Base-by-base conservation (phyloP, 148 eudicot genomes). In the Fallopia convolvulus region DNA sequence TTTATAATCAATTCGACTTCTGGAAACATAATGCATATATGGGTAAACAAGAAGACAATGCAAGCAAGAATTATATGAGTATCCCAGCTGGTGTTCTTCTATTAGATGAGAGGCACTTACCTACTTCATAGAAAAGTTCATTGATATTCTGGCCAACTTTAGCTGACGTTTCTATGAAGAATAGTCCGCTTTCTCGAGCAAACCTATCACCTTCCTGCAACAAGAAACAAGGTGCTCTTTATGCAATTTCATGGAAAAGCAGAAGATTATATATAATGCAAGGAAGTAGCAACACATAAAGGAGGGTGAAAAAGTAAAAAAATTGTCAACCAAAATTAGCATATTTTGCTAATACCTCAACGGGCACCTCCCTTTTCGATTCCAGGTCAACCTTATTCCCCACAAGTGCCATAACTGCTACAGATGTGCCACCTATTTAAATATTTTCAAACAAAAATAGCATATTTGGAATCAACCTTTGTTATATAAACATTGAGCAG, bases 311-410 rank as follows among this genome's bases (percentile, higher is more conserved):
- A 9, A 44, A 44, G 1, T 44, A 44, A 44, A 0, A 1, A 44
- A 44, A 44, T 9, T 44, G 47, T 44, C 47, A 44, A 6, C 47
- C 47, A 44, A 6, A 44, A 44, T 44, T 44, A 39, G 30, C 40
- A 17, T 50, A 44, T 21, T 40, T 76, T n/a, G 47, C 6, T 71
- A 61, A 81, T 82, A 86, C 88, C 88, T 83, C 84, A 66, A 68
- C 39, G 39, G 66, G 71, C 39, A 86, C 86, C 72, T 77, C 84
- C 82, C 88, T 83, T 18, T 77, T 70, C 44, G 58, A 10, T 82
- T 86, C 86, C 74, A 83, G 47, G 75, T 86, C 88, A 49, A 82
- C 76, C 63, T 86, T 86, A 75, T 86, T 86, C 46, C 80, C 88
- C 4, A 83, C 88, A 79, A 86, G 74, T 20, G 88, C 84, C 84